A percentile compares a stretch with the other conserved stretches of the same genome.
These are phyloP conservation scores for Penicillium silybi DNA, from an alignment of 495 filamentous ascomycete species.

Conservation along the genomic window DNA sequence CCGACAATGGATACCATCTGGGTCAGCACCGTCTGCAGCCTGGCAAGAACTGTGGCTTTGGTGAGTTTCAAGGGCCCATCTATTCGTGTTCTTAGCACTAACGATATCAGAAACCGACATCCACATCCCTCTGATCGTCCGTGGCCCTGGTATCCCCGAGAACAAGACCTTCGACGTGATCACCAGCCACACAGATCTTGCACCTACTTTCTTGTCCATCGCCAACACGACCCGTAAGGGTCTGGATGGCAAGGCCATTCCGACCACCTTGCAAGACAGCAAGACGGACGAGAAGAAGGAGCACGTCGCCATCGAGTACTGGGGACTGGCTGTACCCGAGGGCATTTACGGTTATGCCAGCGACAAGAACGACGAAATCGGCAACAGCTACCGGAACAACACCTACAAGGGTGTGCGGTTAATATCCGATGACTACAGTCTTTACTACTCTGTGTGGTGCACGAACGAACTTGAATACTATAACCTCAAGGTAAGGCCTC, in stretches of 20 bases:
- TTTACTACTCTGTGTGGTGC: conserved; percentile 61
- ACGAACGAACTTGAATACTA: conserved; percentile 56
- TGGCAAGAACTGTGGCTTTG: conserved; percentile 65
- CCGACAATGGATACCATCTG: conserved; percentile 68
- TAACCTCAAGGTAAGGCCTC: conserved; percentile 41
- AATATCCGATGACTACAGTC: conserved; percentile 44
- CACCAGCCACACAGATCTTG: conserved; percentile 63
- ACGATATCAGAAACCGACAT: conserved; percentile 55
- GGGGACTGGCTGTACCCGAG: conserved; percentile 53
- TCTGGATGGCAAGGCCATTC: conserved; percentile 53
- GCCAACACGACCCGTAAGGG: conserved; percentile 37
- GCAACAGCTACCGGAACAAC: conserved; percentile 39
- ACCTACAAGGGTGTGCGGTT: conserved; percentile 60
- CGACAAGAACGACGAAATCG: conserved; percentile 11
- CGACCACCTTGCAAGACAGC: conserved; percentile 30
- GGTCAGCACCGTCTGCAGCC: conserved; percentile 65
- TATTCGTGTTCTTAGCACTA: conserved; percentile 24
- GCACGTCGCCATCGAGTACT: conserved; percentile 59
- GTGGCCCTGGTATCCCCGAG: conserved; percentile 54
- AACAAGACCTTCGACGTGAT: conserved; percentile 46
- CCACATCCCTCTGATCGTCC: conserved; percentile 57
- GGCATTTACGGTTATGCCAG: conserved; percentile 38
- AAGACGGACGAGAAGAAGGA: conserved; percentile 43
- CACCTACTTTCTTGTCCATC: conserved; percentile 56
- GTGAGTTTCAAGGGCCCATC: conserved; percentile 57